A percentile compares a stretch with the other conserved stretches of the same genome.
phyloP scores from a whole-genome alignment of 2,329 filamentous ascomycete species.

The Coniochaeta pulveracea region DNA sequence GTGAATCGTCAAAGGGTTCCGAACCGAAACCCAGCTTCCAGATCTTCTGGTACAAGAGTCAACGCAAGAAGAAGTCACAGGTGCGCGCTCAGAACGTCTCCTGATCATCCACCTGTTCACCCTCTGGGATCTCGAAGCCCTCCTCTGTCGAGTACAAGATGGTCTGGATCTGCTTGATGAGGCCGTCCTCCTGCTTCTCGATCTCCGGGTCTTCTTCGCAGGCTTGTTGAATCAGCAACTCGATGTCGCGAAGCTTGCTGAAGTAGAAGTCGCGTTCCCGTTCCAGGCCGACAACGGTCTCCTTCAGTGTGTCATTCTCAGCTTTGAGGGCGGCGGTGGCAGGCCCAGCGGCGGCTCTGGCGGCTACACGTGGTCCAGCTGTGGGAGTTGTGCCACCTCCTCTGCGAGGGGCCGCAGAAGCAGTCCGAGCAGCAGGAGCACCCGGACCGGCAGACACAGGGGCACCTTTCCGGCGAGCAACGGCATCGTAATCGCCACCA shows the following conservation, averaged over 20 bases:
- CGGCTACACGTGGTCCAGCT: slow-evolving; percentile 34
- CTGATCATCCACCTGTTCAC: slow-evolving; percentile 60
- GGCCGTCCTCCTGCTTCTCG: slow-evolving; percentile 83
- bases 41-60: too few species aligned
- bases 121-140: slow-evolving; percentile 83
- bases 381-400: slow-evolving; percentile 55
- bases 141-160: slow-evolving; percentile 97
- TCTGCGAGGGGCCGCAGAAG: slow-evolving; percentile 36
- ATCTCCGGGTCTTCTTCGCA: slow-evolving; percentile 87
- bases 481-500: slow-evolving; percentile 91
- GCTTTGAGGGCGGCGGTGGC: slow-evolving; percentile 63
- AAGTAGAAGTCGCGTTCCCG: slow-evolving; percentile 98
- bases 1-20: too few species aligned
- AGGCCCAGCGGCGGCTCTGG: slow-evolving; percentile 41
- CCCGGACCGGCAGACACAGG: slow-evolving; percentile 41
- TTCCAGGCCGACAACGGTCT: slow-evolving; percentile 89
- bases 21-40: too few species aligned
- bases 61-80: too few species aligned
- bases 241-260: slow-evolving; percentile 94
- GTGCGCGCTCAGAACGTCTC: slow-evolving; percentile 63
- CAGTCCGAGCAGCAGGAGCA: slow-evolving; percentile 36
- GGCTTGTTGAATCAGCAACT: slow-evolving; percentile 84
- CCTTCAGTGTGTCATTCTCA: slow-evolving; percentile 84
- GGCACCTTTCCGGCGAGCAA: slow-evolving; percentile 70
- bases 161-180: slow-evolving; percentile 91